Percentiles rank a stretch among this genome's conserved stretches.
These are phyloP conservation scores for Annona cherimola DNA, from an alignment of 164 flowering plant genomes.

Conservation along the genomic window DNA sequence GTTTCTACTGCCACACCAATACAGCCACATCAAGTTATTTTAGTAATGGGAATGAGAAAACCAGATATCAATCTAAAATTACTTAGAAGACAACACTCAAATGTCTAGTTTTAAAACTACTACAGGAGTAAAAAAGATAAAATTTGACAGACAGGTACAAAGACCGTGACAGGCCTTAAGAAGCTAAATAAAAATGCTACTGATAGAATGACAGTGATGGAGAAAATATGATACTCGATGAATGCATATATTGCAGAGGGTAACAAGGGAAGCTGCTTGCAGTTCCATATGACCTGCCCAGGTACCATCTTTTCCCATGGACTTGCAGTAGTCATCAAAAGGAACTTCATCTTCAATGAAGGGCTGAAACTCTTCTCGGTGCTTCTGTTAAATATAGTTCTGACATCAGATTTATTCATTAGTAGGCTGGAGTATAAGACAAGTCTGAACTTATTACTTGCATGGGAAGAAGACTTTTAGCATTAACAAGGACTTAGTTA, in stretches of 20 bases:
- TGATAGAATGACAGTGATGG: background rate
- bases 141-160: background rate
- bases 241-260: conserved; percentile 77
- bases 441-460: background rate
- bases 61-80: background rate
- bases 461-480: background rate
- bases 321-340: conserved; percentile 77
- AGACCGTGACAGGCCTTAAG: background rate
- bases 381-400: conserved; percentile 42
- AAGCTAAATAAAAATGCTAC: background rate
- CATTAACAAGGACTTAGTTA: background rate
- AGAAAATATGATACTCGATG: conserved; percentile 50
- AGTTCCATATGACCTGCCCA: conserved; percentile 98
- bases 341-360: conserved; percentile 94
- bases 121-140: background rate
- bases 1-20: background rate
- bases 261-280: conserved; percentile 92
- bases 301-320: conserved; percentile 83
- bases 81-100: background rate
- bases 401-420: conserved; percentile 10
- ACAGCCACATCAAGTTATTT: background rate
- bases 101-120: background rate
- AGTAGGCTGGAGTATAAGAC: background rate
- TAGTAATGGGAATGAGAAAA: background rate
- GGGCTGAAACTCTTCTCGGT: conserved; percentile 82